Evolutionary conservation across 495 filamentous ascomycete species (phyloP), one percentile per base, ranked within the genome.

Genomic region (Penicillium turbatum): DNA sequence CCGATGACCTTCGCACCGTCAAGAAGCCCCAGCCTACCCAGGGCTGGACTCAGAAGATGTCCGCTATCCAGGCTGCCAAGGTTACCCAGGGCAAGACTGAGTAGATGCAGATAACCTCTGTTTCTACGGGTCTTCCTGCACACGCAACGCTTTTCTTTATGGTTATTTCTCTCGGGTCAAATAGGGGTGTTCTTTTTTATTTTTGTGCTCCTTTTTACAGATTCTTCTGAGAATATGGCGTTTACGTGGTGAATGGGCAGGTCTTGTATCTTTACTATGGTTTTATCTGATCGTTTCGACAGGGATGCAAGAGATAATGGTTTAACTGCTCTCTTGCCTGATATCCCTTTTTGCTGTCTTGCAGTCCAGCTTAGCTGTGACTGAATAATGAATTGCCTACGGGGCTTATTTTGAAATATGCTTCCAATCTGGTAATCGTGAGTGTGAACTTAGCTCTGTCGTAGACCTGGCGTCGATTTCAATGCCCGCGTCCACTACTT

Each of bases 21-120:
- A 84, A 90, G 63, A 96, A 96, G 72, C 85, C 92, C 21, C 86
- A 91, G 67, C 93, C 93, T 5, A 83, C 89, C 42, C 77, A 82
- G 41, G 86, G 81, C 24, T 97, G 93, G 89, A 89, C 91, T 48
- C 85, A 88, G 61, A 98, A 98, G 79, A 92, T 98, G 84, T 89
- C 89, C 55, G 92, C 92, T 8, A 83, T 98, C 10, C 88, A 95
- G 71, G 93, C 92, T 8, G 90, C 90, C 53, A 98, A 98, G 74
- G 78, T 78, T 43, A 84, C 69, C 30, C 74, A 77, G 53, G 74
- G 74, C 12, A 73, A 71, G 44, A 59, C 69, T 24, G 74, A 77
- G 53, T 77, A 61, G 17, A 36, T 56, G 21, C 11, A 35, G 21
- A 42, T 43, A 3, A 21, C 27, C 15, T 10, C 11, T 31, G 21